phyloP scores from a whole-genome alignment of 2,329 filamentous ascomycete genomes.

The Phoma sp. region DNA sequence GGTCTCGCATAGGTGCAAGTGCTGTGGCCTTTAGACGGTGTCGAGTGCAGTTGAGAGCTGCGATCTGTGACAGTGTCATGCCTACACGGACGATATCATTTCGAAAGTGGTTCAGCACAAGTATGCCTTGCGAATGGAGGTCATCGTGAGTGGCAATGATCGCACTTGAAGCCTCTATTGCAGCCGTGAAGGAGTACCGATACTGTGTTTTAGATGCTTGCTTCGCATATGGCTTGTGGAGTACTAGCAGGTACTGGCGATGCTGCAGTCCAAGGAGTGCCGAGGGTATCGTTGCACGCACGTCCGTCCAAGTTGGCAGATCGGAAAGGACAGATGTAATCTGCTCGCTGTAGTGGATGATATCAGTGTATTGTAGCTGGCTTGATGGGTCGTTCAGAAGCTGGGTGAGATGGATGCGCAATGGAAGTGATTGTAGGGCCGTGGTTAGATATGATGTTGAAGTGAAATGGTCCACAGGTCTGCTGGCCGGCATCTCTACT shows the following conservation, averaged over 20 bases:
- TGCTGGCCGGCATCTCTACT: conserved; percentile 30
- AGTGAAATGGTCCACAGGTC: conserved; percentile 40
- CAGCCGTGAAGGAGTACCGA: conserved; percentile 41
- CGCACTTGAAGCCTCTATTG: conserved; percentile 36
- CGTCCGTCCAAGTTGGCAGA: conserved; percentile 36
- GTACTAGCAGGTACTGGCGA: conserved; percentile 43
- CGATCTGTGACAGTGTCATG: conserved; percentile 36
- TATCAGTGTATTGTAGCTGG: conserved; percentile 40
- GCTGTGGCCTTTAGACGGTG: conserved; percentile 11
- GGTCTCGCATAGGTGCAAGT: background rate
- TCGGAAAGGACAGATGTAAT: conserved; percentile 31
- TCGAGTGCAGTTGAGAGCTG: conserved; percentile 35
- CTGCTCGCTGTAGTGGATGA: conserved; percentile 44
- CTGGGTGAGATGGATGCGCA: conserved; percentile 43
- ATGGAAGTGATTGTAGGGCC: conserved; percentile 35
- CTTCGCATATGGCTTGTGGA: conserved; percentile 45
- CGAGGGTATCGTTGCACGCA: conserved; percentile 23
- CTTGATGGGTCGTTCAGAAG: conserved; percentile 43
- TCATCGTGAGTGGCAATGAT: conserved; percentile 36
- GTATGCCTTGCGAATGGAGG: conserved; percentile 28
- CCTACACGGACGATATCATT: conserved; percentile 42
- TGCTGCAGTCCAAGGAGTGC: conserved; percentile 43
- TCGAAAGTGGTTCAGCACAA: conserved; percentile 35
- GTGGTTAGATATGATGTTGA: conserved; percentile 37
- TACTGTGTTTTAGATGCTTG: conserved; percentile 37